Evolutionary conservation across 2,329 filamentous ascomycete species (phyloP).

Genomic region (Sclerotinia trifoliorum): DNA sequence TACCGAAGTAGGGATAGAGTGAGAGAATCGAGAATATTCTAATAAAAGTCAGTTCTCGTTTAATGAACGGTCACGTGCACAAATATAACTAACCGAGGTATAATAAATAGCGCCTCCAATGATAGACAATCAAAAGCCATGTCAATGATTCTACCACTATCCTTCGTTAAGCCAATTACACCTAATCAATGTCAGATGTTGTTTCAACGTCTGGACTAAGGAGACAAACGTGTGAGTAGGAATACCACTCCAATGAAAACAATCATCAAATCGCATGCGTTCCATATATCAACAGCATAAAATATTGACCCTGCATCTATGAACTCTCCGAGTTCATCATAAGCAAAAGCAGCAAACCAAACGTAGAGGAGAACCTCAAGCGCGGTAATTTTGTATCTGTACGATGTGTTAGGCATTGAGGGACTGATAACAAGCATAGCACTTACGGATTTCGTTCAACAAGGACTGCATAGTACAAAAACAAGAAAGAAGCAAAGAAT

Average conservation of each 20-base stretch:
- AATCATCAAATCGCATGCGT: conserved; percentile 70
- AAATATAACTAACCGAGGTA: conserved; percentile 56
- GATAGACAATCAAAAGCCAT: conserved; percentile 86
- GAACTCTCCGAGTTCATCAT: conserved; percentile 83
- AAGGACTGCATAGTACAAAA: conserved; percentile 83
- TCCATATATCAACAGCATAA: conserved; percentile 82
- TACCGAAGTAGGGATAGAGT: conserved; percentile 87
- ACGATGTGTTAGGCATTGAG: background rate
- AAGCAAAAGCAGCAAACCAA: conserved; percentile 84
- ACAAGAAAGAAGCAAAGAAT: conserved; percentile 75
- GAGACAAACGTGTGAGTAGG: conserved; percentile 64
- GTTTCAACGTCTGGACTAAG: background rate
- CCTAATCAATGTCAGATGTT: conserved; percentile 47
- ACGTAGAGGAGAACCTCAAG: conserved; percentile 75
- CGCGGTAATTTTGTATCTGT: conserved; percentile 57
- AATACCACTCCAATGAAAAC: conserved; percentile 72
- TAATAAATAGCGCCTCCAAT: conserved; percentile 84
- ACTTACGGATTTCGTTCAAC: conserved; percentile 63
- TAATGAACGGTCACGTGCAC: background rate
- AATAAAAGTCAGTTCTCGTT: conserved; percentile 21
- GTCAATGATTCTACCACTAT: conserved; percentile 65
- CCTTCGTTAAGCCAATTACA: conserved; percentile 61
- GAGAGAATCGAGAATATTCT: conserved; percentile 85
- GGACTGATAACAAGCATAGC: background rate
- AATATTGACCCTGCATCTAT: conserved; percentile 83